Base-by-base conservation (phyloP, 2,329 filamentous ascomycete species). In the Fusarium metavorans region DNA sequence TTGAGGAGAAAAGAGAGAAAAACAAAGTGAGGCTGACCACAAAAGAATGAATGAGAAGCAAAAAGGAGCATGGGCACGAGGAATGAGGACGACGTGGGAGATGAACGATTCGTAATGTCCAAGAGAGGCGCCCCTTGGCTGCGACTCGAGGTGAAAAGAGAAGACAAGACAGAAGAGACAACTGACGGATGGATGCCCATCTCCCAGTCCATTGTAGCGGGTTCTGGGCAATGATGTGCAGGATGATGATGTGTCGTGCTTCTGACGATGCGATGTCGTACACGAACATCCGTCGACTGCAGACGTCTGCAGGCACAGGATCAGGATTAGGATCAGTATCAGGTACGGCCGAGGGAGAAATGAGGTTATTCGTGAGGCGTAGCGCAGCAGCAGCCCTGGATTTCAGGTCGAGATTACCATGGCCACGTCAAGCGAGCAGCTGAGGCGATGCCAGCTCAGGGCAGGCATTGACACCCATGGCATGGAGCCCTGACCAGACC, bases 1-100 rank as follows among this genome's bases (percentile, higher is more conserved):
- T 70, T 72, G 64, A 73, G 66, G 67, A 66, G 69, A 76, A 14
- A 72, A 75, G 64, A 74, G 64, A 64, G 58, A 64, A 64, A 73
- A 74, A 62, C 57, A 79, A 77, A 65, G 69, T 78, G 75, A 78
- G 75, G 77, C 74, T 74, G 66, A 67, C 74, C 48, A 59, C 56
- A 27, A 66, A 35, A 58, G 43, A 58, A 66, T 65, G 70, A 67
- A 64, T 64, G 70, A 67, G 63, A 41, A 71, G 63, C 56, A 54
- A 59, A 59, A 48, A 60, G 32, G 23, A 54, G 45, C 57, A 58
- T 45, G 35, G 64, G 41, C 30, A 61, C 45, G 68, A 73, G 74
- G 37, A 60, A 58, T 60, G 48, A 66, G 54, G 25, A 57, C 48
- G 9, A 23, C 23, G 5, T 57, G 35, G 35, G 48, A 64, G 62